Conservation (phyloP, 2,329 filamentous ascomycete genomes). For the Rutstroemia sp. region DNA sequence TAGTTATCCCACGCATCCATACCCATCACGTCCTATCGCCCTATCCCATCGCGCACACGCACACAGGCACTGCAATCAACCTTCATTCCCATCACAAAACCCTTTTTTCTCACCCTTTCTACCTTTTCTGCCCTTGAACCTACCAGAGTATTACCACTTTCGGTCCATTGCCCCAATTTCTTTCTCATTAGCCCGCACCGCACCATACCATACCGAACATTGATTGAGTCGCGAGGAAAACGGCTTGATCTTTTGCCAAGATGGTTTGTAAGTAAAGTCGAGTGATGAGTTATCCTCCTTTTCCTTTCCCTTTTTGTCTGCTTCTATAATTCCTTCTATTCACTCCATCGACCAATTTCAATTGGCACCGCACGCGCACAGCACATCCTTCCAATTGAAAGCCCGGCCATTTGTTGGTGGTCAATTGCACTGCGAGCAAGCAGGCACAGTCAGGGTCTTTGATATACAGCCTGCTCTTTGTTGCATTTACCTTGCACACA, state of each 20-base stretch:
- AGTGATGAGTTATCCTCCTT: neutral
- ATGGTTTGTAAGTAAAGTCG: constrained; percentile 18
- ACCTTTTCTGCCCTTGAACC: too few species aligned
- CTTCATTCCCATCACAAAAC: too few species aligned
- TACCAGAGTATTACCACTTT: too few species aligned
- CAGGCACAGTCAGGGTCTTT: neutral
- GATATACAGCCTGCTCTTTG: constrained; percentile 2
- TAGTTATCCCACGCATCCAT: too few species aligned
- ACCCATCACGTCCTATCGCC: too few species aligned
- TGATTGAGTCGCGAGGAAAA: neutral
- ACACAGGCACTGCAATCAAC: too few species aligned
- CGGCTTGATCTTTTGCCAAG: constrained; percentile 8
- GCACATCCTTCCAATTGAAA: neutral
- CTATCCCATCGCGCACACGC: too few species aligned
- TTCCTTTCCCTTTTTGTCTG: constrained; percentile 10
- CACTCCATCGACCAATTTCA: neutral
- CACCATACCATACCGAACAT: too few species aligned
- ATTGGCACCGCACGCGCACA: neutral
- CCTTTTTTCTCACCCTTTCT: too few species aligned
- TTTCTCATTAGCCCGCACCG: too few species aligned
- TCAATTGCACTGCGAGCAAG: neutral
- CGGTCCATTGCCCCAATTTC: too few species aligned
- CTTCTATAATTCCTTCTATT: neutral
- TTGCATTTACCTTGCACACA: neutral
- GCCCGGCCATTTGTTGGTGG: neutral